Conservation (phyloP, 1,284 basidiomycete species). For the Cryptococcus sp. region DNA sequence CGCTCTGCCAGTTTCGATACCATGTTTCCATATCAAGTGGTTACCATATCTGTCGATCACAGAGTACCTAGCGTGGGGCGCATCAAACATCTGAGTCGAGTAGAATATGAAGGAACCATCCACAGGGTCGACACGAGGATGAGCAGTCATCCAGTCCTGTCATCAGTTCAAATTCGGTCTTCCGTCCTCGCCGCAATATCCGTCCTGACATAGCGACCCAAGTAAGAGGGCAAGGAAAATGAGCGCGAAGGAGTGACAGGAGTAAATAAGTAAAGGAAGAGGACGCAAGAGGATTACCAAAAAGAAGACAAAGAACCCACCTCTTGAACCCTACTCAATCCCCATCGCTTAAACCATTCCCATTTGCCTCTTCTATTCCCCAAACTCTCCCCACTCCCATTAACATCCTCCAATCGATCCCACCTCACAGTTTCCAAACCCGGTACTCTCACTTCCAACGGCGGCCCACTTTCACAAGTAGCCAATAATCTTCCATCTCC, state of each 20-base stretch:
- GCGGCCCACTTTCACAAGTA: constrained; percentile 52
- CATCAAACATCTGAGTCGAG: constrained; percentile 49
- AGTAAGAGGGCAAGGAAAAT: no score
- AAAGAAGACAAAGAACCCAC: constrained; percentile 12
- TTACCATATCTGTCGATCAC: constrained; percentile 46
- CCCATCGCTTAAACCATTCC: constrained; percentile 28
- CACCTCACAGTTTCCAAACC: constrained; percentile 51
- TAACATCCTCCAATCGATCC: constrained; percentile 36
- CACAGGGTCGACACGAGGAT: constrained; percentile 51
- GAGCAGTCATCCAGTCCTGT: constrained; percentile 53
- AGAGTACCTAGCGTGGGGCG: constrained; percentile 49
- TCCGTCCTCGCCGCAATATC: no score
- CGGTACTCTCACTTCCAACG: constrained; percentile 49
- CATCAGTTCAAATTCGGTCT: no score
- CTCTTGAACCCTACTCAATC: constrained; percentile 31
- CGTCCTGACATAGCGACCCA: no score
- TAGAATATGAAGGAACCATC: constrained; percentile 52
- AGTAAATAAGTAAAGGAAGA: no score
- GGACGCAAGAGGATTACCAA: no score
- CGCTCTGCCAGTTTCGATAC: constrained; percentile 34
- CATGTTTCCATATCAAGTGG: constrained; percentile 37
- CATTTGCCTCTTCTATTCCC: constrained; percentile 19
- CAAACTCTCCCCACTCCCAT: constrained; percentile 24
- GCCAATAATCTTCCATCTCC: constrained; percentile 44
- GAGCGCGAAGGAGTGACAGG: no score